These are phyloP conservation scores for Monilinia aucupariae DNA, from an alignment of 2,329 filamentous ascomycete species.

Conservation along the genomic window DNA sequence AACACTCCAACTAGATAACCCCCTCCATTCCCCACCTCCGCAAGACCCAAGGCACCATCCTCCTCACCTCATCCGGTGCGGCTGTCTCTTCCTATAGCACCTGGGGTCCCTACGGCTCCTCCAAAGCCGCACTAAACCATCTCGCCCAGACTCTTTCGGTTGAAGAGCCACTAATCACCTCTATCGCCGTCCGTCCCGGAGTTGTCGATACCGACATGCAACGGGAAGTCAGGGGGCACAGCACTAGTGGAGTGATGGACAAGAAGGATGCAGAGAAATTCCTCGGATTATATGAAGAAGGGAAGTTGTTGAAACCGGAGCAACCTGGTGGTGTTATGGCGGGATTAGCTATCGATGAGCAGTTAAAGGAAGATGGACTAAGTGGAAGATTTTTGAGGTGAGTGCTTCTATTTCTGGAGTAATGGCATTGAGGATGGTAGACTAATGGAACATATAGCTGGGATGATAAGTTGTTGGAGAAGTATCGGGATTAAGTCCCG, in stretches of 20 bases:
- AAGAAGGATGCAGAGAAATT: conserved; percentile 58
- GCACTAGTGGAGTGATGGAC: conserved; percentile 48
- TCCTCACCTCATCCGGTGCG: conserved; percentile 78
- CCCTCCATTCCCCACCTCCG: conserved; percentile 65
- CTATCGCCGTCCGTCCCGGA: conserved; percentile 69
- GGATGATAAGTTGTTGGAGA: conserved; percentile 48
- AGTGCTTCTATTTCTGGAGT: conserved; percentile 31
- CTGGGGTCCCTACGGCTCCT: conserved; percentile 78
- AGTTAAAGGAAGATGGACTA: conserved; percentile 54
- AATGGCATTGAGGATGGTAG: not conserved
- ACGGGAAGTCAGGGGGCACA: conserved; percentile 67
- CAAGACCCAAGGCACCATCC: conserved; percentile 60
- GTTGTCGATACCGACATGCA: conserved; percentile 91
- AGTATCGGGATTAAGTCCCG: conserved; percentile 43
- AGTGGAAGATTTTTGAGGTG: conserved; percentile 73
- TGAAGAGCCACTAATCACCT: conserved; percentile 73
- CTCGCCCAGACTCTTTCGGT: conserved; percentile 64
- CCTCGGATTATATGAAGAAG: conserved; percentile 60
- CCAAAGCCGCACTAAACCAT: conserved; percentile 80
- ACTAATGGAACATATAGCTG: conserved; percentile 41
- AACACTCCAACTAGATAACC: conserved; percentile 42
- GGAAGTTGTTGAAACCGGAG: conserved; percentile 71
- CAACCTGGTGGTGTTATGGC: conserved; percentile 85
- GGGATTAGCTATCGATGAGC: conserved; percentile 64
- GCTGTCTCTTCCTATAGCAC: conserved; percentile 58